Conservation (phyloP, 768 basidiomycete species). For the Lanmaoa rubissima region DNA sequence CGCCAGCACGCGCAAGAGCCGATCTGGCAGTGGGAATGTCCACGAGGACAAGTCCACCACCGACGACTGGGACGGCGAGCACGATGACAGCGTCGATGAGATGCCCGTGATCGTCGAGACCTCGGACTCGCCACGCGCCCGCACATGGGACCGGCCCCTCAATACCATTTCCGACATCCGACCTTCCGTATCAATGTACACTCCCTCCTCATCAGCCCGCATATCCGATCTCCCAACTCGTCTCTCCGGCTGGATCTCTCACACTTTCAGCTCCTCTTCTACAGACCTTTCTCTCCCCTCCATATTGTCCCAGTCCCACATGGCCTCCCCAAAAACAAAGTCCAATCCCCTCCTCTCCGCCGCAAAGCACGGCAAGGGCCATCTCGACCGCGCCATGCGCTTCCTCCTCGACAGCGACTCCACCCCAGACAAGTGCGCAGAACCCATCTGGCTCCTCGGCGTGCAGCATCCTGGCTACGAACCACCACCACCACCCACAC, state of each 20-base stretch:
- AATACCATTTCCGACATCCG: slow-evolving; percentile 44
- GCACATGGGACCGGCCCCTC: slow-evolving; percentile 57
- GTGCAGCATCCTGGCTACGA: slow-evolving; percentile 79
- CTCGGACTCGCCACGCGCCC: slow-evolving; percentile 49
- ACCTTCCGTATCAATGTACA: slow-evolving; percentile 45
- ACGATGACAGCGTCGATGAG: slow-evolving; percentile 41
- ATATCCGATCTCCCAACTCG: slow-evolving; percentile 72
- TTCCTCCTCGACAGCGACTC: slow-evolving; percentile 92
- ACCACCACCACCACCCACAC: slow-evolving; percentile 29
- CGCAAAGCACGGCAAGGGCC: slow-evolving; percentile 71
- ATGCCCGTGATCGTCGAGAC: slow-evolving; percentile 69
- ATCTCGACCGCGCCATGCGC: slow-evolving; percentile 80
- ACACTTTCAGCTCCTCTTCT: slow-evolving; percentile 70
- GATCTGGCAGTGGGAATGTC: slow-evolving; percentile 32
- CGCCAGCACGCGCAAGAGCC: slow-evolving; percentile 30
- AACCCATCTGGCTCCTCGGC: slow-evolving; percentile 89
- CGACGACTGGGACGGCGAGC: slow-evolving; percentile 33
- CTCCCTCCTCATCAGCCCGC: slow-evolving; percentile 45
- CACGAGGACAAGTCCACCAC: slow-evolving; percentile 22
- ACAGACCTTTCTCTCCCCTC: slow-evolving; percentile 69
- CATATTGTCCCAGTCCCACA: slow-evolving; percentile 50
- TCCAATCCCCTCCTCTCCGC: slow-evolving; percentile 58
- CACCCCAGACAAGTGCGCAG: slow-evolving; percentile 74
- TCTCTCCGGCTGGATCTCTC: slow-evolving; percentile 78
- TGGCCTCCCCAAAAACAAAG: slow-evolving; percentile 44